phyloP scores from a whole-genome alignment of 768 basidiomycete species.

The Mycena rebaudengoi region DNA sequence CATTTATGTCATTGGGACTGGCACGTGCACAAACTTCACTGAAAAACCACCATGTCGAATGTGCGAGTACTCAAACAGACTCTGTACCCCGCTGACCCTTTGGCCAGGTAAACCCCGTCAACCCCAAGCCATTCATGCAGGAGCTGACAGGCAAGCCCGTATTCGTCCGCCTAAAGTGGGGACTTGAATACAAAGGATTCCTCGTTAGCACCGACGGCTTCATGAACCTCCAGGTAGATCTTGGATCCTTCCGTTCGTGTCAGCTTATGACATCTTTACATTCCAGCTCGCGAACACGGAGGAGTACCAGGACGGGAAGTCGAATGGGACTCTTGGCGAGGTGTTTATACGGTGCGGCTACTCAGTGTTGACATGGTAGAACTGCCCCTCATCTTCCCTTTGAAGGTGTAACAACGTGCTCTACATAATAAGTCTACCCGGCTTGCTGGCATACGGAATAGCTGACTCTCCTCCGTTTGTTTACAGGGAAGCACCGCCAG shows the following conservation, averaged over 20 bases:
- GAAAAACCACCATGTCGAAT: constrained; percentile 73
- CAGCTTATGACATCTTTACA: neutral
- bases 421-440: constrained; percentile 83
- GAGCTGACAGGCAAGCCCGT: constrained; percentile 98
- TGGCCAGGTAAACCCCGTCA: constrained; percentile 85
- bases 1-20: constrained; percentile 24
- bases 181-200: constrained; percentile 98
- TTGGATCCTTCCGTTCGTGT: constrained; percentile 1
- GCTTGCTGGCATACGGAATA: constrained; percentile 9
- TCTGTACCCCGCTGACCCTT: constrained; percentile 5
- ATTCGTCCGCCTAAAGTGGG: constrained; percentile 97
- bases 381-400: constrained; percentile 22
- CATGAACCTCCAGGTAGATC: constrained; percentile 95
- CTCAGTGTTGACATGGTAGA: neutral
- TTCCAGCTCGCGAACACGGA: constrained; percentile 96
- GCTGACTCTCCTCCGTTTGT: constrained; percentile 38
- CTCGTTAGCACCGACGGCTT: constrained; percentile 98
- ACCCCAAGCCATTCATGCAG: constrained; percentile 99
- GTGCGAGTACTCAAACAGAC: constrained; percentile 50
- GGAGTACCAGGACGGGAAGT: constrained; percentile 95
- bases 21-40: constrained; percentile 36
- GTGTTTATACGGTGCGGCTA: constrained; percentile 91
- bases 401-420: constrained; percentile 93
- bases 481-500: constrained; percentile 81
- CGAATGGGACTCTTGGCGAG: constrained; percentile 96